Evolutionary conservation across 75 land plant species (phyloP).

Genomic region (Adiantum capillusveneris): DNA sequence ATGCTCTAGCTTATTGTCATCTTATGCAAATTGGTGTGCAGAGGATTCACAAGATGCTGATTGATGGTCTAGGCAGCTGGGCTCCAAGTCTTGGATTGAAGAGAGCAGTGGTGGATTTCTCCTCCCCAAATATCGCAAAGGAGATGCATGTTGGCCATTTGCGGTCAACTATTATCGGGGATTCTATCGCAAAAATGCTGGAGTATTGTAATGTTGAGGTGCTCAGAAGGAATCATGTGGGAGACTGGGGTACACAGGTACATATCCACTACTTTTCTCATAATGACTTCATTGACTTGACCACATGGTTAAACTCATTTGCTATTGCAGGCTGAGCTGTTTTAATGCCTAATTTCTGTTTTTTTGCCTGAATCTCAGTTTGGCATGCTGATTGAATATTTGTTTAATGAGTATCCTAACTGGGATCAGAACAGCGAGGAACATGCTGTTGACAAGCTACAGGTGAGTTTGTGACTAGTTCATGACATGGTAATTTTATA

Average conservation of each 20-base stretch:
- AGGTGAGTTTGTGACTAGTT: slow-evolving; percentile 35
- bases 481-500: not conserved
- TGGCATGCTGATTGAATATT: slow-evolving; percentile 92
- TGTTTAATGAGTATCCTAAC: slow-evolving; percentile 81
- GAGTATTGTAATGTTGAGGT: slow-evolving; percentile 87
- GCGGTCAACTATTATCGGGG: slow-evolving; percentile 95
- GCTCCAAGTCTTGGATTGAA: slow-evolving; percentile 65
- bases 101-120: slow-evolving; percentile 85
- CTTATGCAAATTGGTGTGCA: too few species aligned
- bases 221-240: slow-evolving; percentile 90
- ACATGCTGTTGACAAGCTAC: slow-evolving; percentile 74
- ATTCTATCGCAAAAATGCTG: slow-evolving; percentile 71
- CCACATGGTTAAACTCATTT: too few species aligned
- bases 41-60: slow-evolving; percentile 71
- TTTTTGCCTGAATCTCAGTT: slow-evolving; percentile 44
- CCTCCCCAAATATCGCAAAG: slow-evolving; percentile 97
- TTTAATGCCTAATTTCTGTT: slow-evolving; percentile 4
- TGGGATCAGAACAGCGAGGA: slow-evolving; percentile 73
- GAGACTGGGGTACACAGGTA: slow-evolving; percentile 99
- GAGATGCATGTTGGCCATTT: slow-evolving; percentile 99
- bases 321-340: too few species aligned
- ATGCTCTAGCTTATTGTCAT: too few species aligned
- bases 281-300: too few species aligned
- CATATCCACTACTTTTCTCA: not conserved
- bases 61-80: slow-evolving; percentile 68